Percentiles rank a stretch among this genome's conserved stretches.
Conservation (phyloP, 2,329 filamentous ascomycete genomes). For the Xylaria hypoxylon region DNA sequence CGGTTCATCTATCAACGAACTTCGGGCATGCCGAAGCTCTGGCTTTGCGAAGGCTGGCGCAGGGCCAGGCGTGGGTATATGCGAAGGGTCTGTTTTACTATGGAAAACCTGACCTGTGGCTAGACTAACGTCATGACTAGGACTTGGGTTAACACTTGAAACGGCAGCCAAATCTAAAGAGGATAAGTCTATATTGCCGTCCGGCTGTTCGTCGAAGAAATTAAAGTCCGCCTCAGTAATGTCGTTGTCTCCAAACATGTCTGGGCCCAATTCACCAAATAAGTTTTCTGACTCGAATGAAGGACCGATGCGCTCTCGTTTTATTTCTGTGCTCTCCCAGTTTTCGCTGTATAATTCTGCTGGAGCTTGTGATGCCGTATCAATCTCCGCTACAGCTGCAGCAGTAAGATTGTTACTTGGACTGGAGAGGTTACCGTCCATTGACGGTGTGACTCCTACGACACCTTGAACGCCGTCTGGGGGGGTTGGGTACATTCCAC, state of each 20-base stretch:
- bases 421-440: slow-evolving; percentile 68
- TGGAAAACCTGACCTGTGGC: slow-evolving; percentile 38
- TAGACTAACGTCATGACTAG: slow-evolving; percentile 36
- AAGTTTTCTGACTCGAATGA: slow-evolving; percentile 67
- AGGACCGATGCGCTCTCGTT: slow-evolving; percentile 58
- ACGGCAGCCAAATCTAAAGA: slow-evolving; percentile 51
- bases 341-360: slow-evolving; percentile 52
- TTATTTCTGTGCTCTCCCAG: slow-evolving; percentile 59
- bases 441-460: slow-evolving; percentile 65
- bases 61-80: slow-evolving; percentile 36
- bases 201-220: slow-evolving; percentile 78
- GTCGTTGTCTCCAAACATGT: slow-evolving; percentile 77
- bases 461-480: slow-evolving; percentile 72
- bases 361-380: slow-evolving; percentile 49
- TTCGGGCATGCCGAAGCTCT: slow-evolving; percentile 68
- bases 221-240: slow-evolving; percentile 87
- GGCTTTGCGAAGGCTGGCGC: slow-evolving; percentile 66
- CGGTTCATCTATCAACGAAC: slow-evolving; percentile 60
- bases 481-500: slow-evolving; percentile 77
- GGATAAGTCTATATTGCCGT: slow-evolving; percentile 54
- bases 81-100: slow-evolving; percentile 39
- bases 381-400: slow-evolving; percentile 53
- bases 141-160: slow-evolving; percentile 40
- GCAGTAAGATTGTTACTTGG: slow-evolving; percentile 59
- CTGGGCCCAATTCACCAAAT: slow-evolving; percentile 75